These are phyloP conservation scores for Trametes cinnabarina DNA, from an alignment of 768 basidiomycete species.

Conservation along the genomic window DNA sequence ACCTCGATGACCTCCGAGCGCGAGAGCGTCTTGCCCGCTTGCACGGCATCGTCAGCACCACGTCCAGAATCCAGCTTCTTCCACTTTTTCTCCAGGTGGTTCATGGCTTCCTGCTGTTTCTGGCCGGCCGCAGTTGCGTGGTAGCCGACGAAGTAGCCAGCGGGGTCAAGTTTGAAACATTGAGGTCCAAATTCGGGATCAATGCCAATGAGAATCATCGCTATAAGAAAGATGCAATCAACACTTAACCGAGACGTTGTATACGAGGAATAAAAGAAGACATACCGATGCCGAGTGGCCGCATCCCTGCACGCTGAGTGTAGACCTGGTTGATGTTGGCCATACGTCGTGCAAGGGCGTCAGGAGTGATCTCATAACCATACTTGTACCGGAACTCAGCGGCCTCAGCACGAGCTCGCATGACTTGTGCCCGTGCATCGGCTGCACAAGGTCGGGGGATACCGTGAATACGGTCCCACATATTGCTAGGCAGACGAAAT, in stretches of 20 bases:
- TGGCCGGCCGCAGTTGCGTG: slow-evolving; percentile 95
- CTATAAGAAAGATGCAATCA: slow-evolving; percentile 39
- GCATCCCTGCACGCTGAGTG: slow-evolving; percentile 96
- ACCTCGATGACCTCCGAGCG: slow-evolving; percentile 90
- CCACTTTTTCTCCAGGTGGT: slow-evolving; percentile 98
- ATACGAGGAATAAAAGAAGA: neutral
- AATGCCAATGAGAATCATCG: slow-evolving; percentile 93
- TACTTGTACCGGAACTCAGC: slow-evolving; percentile 94
- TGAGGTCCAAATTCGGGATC: slow-evolving; percentile 94
- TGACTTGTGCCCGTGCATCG: slow-evolving; percentile 88
- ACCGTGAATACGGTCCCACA: too few species aligned
- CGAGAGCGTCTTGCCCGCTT: slow-evolving; percentile 70
- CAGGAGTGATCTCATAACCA: slow-evolving; percentile 97
- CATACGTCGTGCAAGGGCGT: slow-evolving; percentile 88
- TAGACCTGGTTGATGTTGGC: slow-evolving; percentile 99
- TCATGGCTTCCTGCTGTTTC: slow-evolving; percentile 99
- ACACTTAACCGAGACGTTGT: neutral
- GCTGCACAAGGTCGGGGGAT: slow-evolving; percentile 53
- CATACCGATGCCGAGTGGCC: slow-evolving; percentile 92
- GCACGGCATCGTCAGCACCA: slow-evolving; percentile 75
- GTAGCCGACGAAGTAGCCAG: slow-evolving; percentile 98
- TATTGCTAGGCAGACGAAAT: neutral
- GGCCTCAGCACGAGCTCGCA: slow-evolving; percentile 83
- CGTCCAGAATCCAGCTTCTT: slow-evolving; percentile 83
- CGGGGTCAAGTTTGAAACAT: slow-evolving; percentile 96